Evolutionary conservation across 2,329 filamentous ascomycete genomes (phyloP).

Genomic region (Claviceps monticola): DNA sequence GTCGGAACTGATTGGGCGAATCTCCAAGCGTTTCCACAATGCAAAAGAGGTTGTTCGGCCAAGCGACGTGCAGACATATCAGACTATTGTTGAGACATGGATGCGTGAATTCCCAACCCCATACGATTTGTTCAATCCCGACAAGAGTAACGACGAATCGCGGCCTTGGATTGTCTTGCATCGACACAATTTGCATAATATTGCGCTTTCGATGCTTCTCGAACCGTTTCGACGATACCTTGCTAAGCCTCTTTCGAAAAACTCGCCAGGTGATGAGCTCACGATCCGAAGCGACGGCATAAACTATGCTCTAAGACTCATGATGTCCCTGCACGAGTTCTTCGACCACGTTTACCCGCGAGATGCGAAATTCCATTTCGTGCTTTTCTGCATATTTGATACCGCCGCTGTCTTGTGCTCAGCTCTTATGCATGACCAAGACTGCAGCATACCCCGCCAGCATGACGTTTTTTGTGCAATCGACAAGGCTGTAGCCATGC

Average conservation of each 20-base stretch:
- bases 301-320: constrained; percentile 28
- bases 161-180: constrained; percentile 31
- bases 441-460: constrained; percentile 24
- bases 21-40: constrained; percentile 19
- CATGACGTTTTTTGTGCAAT: constrained; percentile 27
- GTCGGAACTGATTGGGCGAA: constrained; percentile 17
- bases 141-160: constrained; percentile 25
- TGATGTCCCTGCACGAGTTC: constrained; percentile 24
- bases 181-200: constrained; percentile 29
- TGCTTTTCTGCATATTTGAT: constrained; percentile 37
- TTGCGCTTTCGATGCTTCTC: constrained; percentile 30
- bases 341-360: constrained; percentile 30
- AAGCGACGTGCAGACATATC: constrained; percentile 20
- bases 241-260: constrained; percentile 19
- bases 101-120: constrained; percentile 27
- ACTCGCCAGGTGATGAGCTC: constrained; percentile 18
- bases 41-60: constrained; percentile 15
- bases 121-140: constrained; percentile 24
- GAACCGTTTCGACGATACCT: constrained; percentile 32
- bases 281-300: constrained; percentile 27
- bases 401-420: constrained; percentile 36
- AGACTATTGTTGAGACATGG: constrained; percentile 25
- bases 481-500: constrained; percentile 19
- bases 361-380: constrained; percentile 34
- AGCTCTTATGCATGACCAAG: constrained; percentile 34